Evolutionary conservation across 2,329 filamentous ascomycete species (phyloP).

Genomic region (Calonectria hawksworthii): DNA sequence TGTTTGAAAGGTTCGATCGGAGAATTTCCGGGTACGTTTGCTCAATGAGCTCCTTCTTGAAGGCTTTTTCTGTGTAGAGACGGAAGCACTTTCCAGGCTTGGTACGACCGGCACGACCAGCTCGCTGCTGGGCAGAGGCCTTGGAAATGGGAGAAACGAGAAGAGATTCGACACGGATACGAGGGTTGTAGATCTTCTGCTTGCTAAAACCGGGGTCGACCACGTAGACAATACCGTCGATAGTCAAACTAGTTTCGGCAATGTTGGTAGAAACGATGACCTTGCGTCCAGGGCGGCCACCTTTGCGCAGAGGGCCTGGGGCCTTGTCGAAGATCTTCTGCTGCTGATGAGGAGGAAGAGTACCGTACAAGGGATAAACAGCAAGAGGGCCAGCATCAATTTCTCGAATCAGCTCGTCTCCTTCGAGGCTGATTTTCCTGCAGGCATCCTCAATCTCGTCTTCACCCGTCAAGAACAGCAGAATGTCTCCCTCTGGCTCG

Average conservation of each 20-base stretch:
- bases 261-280: slow-evolving; percentile 97
- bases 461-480: slow-evolving; percentile 96
- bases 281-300: slow-evolving; percentile 91
- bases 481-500: slow-evolving; percentile 91
- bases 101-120: slow-evolving; percentile 99
- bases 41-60: slow-evolving; percentile 98
- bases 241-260: slow-evolving; percentile 96
- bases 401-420: slow-evolving; percentile 91
- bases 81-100: slow-evolving; percentile 98
- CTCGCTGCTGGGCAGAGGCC: slow-evolving; percentile 95
- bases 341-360: slow-evolving; percentile 91
- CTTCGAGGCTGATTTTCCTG: slow-evolving; percentile 90
- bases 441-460: slow-evolving; percentile 98
- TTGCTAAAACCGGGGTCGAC: slow-evolving; percentile 99
- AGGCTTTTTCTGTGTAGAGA: slow-evolving; percentile 93
- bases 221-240: slow-evolving; percentile 98
- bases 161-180: slow-evolving; percentile 95
- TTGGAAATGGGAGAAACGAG: slow-evolving; percentile 99
- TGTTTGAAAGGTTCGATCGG: slow-evolving; percentile 93
- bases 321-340: slow-evolving; percentile 95
- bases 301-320: slow-evolving; percentile 78
- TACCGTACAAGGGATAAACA: slow-evolving; percentile 95
- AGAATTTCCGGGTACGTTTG: slow-evolving; percentile 97
- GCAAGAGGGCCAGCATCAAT: slow-evolving; percentile 90
- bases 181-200: slow-evolving; percentile 98